Conservation (phyloP, 2,329 filamentous ascomycete genomes). For the Zymoseptoria pseudotritici region DNA sequence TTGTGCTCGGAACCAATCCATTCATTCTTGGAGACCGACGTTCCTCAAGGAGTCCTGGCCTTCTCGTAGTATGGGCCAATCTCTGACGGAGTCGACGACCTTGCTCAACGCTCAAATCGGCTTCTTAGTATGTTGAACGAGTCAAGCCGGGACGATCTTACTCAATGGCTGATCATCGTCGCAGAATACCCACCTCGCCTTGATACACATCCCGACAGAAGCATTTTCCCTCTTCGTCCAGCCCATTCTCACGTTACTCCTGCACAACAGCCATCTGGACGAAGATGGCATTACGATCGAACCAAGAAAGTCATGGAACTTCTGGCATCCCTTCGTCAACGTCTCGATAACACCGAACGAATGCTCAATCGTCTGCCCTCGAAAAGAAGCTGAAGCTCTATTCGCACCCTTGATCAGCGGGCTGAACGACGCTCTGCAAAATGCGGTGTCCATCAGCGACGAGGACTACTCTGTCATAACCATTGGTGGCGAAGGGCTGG, state of each 20-base stretch:
- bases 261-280: conserved; percentile 37
- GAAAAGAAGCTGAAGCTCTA: conserved; percentile 62
- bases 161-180: conserved; percentile 6
- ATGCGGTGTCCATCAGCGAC: conserved; percentile 61
- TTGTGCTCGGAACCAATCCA: background rate
- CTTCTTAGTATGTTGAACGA: conserved; percentile 35
- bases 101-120: conserved; percentile 43
- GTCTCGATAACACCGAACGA: conserved; percentile 88
- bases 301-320: conserved; percentile 37
- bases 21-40: background rate
- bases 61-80: conserved; percentile 15
- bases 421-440: conserved; percentile 44
- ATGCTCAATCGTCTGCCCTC: conserved; percentile 84
- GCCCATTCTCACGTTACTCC: conserved; percentile 77
- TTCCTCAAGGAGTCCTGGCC: background rate
- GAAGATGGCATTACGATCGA: conserved; percentile 32
- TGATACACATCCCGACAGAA: conserved; percentile 82
- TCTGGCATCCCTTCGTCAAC: conserved; percentile 75
- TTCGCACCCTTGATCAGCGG: conserved; percentile 64
- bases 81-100: conserved; percentile 33
- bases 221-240: conserved; percentile 74
- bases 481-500: conserved; percentile 81
- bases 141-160: background rate
- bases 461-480: conserved; percentile 85
- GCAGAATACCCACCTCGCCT: conserved; percentile 76